Percentiles rank a stretch among this genome's conserved stretches.
Conservation (phyloP, 495 filamentous ascomycete genomes). For the Tricharina praecox region DNA sequence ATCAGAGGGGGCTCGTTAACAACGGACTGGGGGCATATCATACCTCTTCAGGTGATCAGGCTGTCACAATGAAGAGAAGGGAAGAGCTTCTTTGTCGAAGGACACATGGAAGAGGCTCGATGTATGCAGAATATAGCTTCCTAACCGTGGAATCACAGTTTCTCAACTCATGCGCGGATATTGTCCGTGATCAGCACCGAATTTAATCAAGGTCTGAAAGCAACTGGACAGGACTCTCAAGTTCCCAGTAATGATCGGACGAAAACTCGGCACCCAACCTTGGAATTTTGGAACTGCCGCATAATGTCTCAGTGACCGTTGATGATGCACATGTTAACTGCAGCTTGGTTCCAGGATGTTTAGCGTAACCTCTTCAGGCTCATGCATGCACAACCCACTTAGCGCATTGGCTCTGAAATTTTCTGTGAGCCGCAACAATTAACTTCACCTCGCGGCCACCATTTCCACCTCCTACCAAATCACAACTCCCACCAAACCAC, state of each 20-base stretch:
- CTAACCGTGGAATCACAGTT: neutral
- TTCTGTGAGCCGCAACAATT: too few species aligned
- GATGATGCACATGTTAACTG: neutral
- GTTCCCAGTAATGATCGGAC: neutral
- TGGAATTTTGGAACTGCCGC: neutral
- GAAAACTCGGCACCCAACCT: neutral
- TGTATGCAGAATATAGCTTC: neutral
- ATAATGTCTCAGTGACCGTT: neutral
- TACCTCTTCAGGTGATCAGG: neutral
- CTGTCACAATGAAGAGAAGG: too few species aligned
- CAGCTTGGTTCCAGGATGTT: too few species aligned
- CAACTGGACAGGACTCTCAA: neutral
- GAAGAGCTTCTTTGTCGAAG: too few species aligned
- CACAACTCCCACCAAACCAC: constrained; percentile 2
- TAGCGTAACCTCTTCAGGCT: too few species aligned
- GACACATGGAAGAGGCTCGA: too few species aligned
- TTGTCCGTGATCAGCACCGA: neutral
- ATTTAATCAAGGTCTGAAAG: too few species aligned
- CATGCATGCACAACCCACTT: too few species aligned
- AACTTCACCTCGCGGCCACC: neutral
- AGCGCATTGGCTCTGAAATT: too few species aligned
- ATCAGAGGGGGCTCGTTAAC: too few species aligned
- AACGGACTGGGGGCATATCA: neutral
- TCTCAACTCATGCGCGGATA: neutral
- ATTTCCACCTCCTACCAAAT: neutral